Base-by-base conservation (phyloP, 129 eudicot genomes). In the Smallanthus sonchifolius region DNA sequence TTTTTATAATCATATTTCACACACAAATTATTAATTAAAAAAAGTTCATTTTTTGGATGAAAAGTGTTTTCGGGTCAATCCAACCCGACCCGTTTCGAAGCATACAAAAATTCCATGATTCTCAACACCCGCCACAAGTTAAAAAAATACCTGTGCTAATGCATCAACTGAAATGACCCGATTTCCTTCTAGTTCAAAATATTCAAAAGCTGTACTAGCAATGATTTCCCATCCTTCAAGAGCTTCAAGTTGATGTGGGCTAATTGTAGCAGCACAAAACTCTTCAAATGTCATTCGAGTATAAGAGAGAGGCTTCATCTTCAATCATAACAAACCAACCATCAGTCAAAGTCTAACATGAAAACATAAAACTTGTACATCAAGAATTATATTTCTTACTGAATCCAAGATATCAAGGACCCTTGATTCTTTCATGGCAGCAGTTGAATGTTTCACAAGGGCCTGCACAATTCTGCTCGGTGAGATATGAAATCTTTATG, bases 361-460 rank as follows among this genome's bases (percentile, higher is more conserved):
- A 37, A 40, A 35, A 70, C 38, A 69, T 57, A 57, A 65, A 49
- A 65, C 43, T 13, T 24, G 51, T 47, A 61, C 5, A 39, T 38
- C 17, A 66, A 32, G 75, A 30, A 30, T 15, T 36, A 71, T 55
- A 13, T 67, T 19, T 76, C 91, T 84, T 78, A 94, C 98, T 82
- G 86, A 69, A 77, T 82, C 81, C 69, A 95, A 77, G 82, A 88
- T 82, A 61, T 95, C 99, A 61, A 87, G 75, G 65, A 91, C 97
- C 82, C 90, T 87, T 2, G 99, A 87, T 44, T 88, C 96, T 80
- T 72, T 91, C 99, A 95, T 95, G 66, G 99, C 96, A 81, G 87
- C 97, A 2, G 99, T 88, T 36, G 86, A 80, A 67, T 95, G 80
- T 84, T 80, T 89, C 86, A 75, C 82, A 36, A 95, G 96, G 80